Percentiles rank a stretch among this genome's conserved stretches.
Conservation (phyloP, 73 alveolate genomes). For the Blepharisma japonicum region DNA sequence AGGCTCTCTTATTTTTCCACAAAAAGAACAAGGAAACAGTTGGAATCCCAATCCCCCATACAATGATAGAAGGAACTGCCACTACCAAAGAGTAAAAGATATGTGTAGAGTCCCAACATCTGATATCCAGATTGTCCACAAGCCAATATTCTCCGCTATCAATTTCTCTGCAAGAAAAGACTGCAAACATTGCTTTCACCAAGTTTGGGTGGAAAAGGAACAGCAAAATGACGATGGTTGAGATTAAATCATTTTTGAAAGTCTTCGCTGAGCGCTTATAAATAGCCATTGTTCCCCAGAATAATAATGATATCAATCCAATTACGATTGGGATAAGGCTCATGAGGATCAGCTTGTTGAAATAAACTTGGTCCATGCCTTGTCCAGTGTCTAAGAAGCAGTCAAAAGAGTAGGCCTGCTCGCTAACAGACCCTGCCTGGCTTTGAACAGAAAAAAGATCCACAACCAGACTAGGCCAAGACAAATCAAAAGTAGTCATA, state of each 20-base stretch:
- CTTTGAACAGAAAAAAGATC: background rate
- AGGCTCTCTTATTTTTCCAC: constrained; percentile 16
- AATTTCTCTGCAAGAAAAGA: constrained; percentile 42
- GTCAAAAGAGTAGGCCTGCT: constrained; percentile 41
- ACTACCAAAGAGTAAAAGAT: constrained; percentile 24
- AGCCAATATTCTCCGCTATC: constrained; percentile 33
- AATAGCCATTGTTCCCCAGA: constrained; percentile 37
- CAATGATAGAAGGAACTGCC: constrained; percentile 43
- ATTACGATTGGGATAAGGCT: constrained; percentile 43
- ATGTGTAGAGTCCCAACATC: constrained; percentile 43
- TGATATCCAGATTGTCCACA: constrained; percentile 28
- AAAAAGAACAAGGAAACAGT: constrained; percentile 33
- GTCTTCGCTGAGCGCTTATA: background rate
- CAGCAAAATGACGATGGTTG: constrained; percentile 44
- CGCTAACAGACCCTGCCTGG: constrained; percentile 5
- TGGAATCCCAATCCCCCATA: constrained; percentile 64
- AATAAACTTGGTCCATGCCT: constrained; percentile 31
- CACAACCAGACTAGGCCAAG: background rate
- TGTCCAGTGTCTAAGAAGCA: constrained; percentile 38
- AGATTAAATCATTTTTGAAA: constrained; percentile 31
- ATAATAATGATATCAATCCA: background rate
- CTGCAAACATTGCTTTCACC: constrained; percentile 41
- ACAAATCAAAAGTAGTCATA: constrained; percentile 9
- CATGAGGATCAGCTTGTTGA: constrained; percentile 36
- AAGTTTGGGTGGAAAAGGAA: constrained; percentile 58